phyloP scores from a whole-genome alignment of 2,329 filamentous ascomycete species.

The Coniochaeta sp. region DNA sequence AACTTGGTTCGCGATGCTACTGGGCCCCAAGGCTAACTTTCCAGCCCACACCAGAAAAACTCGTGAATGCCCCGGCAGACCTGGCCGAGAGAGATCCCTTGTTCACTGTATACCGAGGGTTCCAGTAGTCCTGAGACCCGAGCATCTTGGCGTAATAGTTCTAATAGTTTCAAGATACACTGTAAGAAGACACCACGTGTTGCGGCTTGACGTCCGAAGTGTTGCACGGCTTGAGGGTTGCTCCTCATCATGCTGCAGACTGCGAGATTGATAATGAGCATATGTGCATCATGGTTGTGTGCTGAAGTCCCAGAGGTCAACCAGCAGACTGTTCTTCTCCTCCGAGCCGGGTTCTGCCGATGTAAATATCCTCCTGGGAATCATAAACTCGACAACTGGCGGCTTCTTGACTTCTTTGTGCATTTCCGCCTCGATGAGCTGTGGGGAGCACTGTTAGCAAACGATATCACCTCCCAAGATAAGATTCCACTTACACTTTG shows the following conservation, averaged over 20 bases:
- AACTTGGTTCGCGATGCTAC: not conserved
- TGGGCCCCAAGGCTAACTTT: not conserved
- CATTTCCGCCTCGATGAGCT: conserved; percentile 81
- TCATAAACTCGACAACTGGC: conserved; percentile 88
- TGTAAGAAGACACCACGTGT: not conserved
- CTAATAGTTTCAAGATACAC: not conserved
- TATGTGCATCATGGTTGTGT: not conserved
- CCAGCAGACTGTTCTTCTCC: conserved; percentile 46
- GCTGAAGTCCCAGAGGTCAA: conserved; percentile 54
- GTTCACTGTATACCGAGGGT: not conserved
- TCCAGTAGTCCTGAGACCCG: too few species aligned
- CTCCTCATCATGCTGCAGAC: not conserved
- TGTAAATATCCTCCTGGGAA: conserved; percentile 75
- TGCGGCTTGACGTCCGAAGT: not conserved
- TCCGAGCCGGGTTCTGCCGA: conserved; percentile 39
- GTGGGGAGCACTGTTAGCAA: conserved; percentile 22
- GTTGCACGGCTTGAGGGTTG: not conserved
- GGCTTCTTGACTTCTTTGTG: conserved; percentile 76
- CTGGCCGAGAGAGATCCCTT: not conserved
- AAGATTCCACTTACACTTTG: conserved; percentile 51
- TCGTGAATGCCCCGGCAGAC: not conserved
- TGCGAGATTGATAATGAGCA: not conserved
- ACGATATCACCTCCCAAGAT: not conserved
- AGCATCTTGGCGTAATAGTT: not conserved
- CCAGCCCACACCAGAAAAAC: not conserved